A percentile compares a stretch with the other conserved stretches of the same genome.
phyloP scores from a whole-genome alignment of 202 grass and related monocot genomes.

The Carex arenaria region DNA sequence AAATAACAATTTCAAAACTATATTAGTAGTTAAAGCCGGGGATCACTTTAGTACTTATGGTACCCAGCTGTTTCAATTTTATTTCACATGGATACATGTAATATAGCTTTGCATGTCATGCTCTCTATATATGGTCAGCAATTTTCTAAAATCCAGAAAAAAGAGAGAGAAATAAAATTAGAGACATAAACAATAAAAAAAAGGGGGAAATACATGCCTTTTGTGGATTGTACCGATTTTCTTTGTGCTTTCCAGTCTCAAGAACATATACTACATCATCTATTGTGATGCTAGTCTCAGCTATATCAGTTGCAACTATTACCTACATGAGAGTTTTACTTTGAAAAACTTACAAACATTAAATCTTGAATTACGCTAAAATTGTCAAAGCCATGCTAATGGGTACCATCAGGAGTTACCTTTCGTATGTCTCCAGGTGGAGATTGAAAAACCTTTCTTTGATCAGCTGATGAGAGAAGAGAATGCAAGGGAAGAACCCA shows the following conservation, averaged over 20 bases:
- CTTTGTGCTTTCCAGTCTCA: slow-evolving; percentile 95
- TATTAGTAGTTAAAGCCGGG: slow-evolving; percentile 7
- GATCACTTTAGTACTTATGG: not conserved
- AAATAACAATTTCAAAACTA: slow-evolving; percentile 7
- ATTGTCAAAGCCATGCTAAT: not conserved
- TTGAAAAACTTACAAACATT: not conserved
- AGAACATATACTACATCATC: slow-evolving; percentile 96
- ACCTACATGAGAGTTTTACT: slow-evolving; percentile 48
- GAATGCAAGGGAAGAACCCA: slow-evolving; percentile 99
- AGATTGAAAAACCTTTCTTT: slow-evolving; percentile 87
- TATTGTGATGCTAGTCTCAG: slow-evolving; percentile 99
- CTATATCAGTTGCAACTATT: slow-evolving; percentile 98
- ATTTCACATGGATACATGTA: not conserved
- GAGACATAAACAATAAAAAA: not conserved
- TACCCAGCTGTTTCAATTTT: not conserved
- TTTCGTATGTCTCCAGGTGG: slow-evolving; percentile 80
- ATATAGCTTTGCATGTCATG: not conserved
- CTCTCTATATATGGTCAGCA: not conserved
- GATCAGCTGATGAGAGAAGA: slow-evolving; percentile 76
- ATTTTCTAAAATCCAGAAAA: not conserved
- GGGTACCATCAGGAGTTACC: slow-evolving; percentile 34
- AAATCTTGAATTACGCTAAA: slow-evolving; percentile 1
- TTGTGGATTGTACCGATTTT: slow-evolving; percentile 89
- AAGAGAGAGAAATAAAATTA: not conserved
- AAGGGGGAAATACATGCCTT: slow-evolving; percentile 45